These are phyloP conservation scores for Byssoonygena ceratinophila DNA, from an alignment of 2,329 filamentous ascomycete genomes.

Conservation along the genomic window DNA sequence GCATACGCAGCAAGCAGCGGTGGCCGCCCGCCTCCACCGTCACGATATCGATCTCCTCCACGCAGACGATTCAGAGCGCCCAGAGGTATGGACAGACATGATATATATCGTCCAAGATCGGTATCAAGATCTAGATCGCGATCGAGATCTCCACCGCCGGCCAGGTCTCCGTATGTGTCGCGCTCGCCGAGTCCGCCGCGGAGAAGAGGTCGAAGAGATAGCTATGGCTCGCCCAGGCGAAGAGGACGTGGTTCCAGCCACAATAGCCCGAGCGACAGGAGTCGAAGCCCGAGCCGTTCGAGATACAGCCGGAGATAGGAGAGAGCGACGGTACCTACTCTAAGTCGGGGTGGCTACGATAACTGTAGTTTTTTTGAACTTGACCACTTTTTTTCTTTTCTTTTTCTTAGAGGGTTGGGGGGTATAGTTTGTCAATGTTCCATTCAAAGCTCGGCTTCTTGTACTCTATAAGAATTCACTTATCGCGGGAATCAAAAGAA, in stretches of 20 bases:
- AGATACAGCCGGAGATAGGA: conserved; percentile 21
- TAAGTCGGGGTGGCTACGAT: too few species aligned
- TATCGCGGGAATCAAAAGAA: neutral
- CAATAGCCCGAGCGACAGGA: conserved; percentile 44
- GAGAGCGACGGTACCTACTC: too few species aligned
- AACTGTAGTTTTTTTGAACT: too few species aligned
- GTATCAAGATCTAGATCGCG: conserved; percentile 40
- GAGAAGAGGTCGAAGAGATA: conserved; percentile 25
- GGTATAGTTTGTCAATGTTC: neutral
- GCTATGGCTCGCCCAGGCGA: conserved; percentile 30
- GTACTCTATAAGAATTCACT: neutral
- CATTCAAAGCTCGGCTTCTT: neutral
- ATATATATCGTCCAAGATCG: conserved; percentile 52
- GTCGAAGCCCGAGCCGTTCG: conserved; percentile 38
- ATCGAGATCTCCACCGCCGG: conserved; percentile 23
- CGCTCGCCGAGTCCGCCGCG: conserved; percentile 34
- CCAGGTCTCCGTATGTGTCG: conserved; percentile 28
- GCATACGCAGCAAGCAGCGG: conserved; percentile 1
- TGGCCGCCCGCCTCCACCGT: conserved; percentile 17
- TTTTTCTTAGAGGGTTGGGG: neutral
- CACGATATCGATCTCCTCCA: conserved; percentile 26
- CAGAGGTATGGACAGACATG: conserved; percentile 39
- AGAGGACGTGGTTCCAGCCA: conserved; percentile 52
- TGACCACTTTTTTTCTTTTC: neutral
- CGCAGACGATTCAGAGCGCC: conserved; percentile 25